These are phyloP conservation scores for Apiotrichum laibachii DNA, from an alignment of 1,284 basidiomycete species.

Conservation along the genomic window DNA sequence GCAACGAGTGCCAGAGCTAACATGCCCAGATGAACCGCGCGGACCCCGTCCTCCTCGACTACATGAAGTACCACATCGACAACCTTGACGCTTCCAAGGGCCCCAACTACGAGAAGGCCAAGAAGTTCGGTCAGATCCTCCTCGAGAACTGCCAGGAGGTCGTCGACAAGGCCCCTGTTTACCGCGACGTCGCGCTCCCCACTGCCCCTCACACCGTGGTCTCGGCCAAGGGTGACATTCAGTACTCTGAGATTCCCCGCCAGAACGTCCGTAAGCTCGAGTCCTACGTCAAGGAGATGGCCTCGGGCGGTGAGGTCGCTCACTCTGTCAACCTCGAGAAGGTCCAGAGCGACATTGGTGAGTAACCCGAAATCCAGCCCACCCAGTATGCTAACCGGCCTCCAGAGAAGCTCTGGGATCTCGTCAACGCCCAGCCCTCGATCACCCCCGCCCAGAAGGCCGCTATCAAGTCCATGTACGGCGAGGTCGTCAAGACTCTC, in stretches of 20 bases:
- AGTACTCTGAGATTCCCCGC: constrained; percentile 90
- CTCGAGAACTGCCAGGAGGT: constrained; percentile 69
- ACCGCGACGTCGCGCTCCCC: constrained; percentile 79
- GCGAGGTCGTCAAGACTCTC: constrained; percentile 76
- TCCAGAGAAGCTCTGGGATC: constrained; percentile 83
- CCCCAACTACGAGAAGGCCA: constrained; percentile 87
- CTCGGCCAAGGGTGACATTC: constrained; percentile 86
- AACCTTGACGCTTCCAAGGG: constrained; percentile 76
- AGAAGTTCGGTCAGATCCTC: constrained; percentile 94
- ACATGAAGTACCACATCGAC: constrained; percentile 96
- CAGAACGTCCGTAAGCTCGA: constrained; percentile 96
- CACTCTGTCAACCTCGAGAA: constrained; percentile 87
- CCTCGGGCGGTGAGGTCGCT: constrained; percentile 82
- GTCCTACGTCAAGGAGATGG: constrained; percentile 98
- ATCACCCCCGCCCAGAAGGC: constrained; percentile 97
- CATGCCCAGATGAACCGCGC: constrained; percentile 76
- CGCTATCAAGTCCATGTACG: constrained; percentile 93
- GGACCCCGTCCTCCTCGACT: constrained; percentile 80
- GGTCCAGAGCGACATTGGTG: constrained; percentile 83
- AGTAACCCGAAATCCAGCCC: constrained; percentile 9
- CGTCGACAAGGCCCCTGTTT: constrained; percentile 53
- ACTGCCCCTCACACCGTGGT: constrained; percentile 95
- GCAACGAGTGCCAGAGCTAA: neutral
- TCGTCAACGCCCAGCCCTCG: constrained; percentile 93
- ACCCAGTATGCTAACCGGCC: neutral